Evolutionary conservation across 2,329 filamentous ascomycete genomes (phyloP).

Genomic region (Epichloe brachyelytri): DNA sequence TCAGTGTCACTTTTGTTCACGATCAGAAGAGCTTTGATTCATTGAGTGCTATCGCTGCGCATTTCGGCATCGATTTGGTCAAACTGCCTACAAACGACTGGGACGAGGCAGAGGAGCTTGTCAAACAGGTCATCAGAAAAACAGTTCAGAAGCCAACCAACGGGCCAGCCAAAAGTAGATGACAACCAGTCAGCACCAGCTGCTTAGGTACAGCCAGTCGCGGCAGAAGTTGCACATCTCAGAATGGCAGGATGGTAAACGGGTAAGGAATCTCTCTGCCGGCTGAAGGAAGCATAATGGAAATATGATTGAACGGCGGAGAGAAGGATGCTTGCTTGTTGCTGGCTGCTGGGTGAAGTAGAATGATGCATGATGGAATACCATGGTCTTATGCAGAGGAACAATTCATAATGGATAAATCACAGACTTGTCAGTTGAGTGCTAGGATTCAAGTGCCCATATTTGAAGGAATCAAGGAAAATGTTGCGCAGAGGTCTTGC

Average conservation of each 20-base stretch:
- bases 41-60: slow-evolving; percentile 64
- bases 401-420: background rate
- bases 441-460: background rate
- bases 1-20: slow-evolving; percentile 89
- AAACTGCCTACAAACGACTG: slow-evolving; percentile 77
- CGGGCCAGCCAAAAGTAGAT: slow-evolving; percentile 33
- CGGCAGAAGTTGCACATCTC: slow-evolving; percentile 4
- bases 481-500: background rate
- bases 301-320: background rate
- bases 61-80: slow-evolving; percentile 71
- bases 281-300: background rate
- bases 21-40: slow-evolving; percentile 71
- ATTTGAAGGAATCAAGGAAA: background rate
- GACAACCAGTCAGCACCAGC: slow-evolving; percentile 18
- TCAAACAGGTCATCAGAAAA: slow-evolving; percentile 69
- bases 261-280: background rate
- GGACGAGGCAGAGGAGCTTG: slow-evolving; percentile 74
- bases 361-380: slow-evolving; percentile 7
- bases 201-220: slow-evolving; percentile 16
- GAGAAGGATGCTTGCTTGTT: background rate
- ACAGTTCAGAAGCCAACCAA: slow-evolving; percentile 43
- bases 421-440: background rate
- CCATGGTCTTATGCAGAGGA: background rate
- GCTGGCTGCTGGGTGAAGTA: slow-evolving; percentile 1
- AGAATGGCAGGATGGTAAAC: background rate